Evolutionary conservation across 163 green algal genomes (phyloP).

Genomic region (Scenedesmus sp.): DNA sequence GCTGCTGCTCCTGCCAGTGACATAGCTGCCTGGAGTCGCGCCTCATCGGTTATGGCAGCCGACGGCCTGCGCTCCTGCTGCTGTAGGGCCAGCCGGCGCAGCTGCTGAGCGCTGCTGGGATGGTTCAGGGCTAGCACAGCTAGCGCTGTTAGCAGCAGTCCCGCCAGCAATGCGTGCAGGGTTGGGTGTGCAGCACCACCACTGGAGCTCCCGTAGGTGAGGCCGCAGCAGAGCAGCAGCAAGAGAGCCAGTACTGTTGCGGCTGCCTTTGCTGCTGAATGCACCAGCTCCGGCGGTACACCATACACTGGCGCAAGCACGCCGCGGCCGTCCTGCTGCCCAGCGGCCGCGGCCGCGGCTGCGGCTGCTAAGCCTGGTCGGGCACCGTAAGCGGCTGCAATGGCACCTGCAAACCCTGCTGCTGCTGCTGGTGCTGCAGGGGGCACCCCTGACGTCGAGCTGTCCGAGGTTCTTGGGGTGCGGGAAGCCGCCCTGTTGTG

Average conservation of each 20-base stretch:
- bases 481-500: not conserved
- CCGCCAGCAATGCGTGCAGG: not conserved
- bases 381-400: not conserved
- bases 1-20: not conserved
- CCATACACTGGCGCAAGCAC: not conserved
- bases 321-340: not conserved
- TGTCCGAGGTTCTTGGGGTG: not conserved
- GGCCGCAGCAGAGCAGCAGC: not conserved
- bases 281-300: not conserved
- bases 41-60: not conserved
- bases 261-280: not conserved
- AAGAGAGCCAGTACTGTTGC: not conserved
- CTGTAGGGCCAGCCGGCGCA: not conserved
- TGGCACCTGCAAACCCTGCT: not conserved
- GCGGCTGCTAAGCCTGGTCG: not conserved
- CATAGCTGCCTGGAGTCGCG: not conserved
- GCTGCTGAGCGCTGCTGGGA: not conserved
- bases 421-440: not conserved
- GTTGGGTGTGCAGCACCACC: not conserved
- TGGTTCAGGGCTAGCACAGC: conserved; percentile 1
- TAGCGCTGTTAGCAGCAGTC: not conserved
- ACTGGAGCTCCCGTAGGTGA: not conserved
- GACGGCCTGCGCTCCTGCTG: not conserved
- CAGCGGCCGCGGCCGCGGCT: not conserved
- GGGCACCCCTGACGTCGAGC: not conserved